phyloP scores from a whole-genome alignment of 345 rosid genomes.

The Sisymbrium irio region DNA sequence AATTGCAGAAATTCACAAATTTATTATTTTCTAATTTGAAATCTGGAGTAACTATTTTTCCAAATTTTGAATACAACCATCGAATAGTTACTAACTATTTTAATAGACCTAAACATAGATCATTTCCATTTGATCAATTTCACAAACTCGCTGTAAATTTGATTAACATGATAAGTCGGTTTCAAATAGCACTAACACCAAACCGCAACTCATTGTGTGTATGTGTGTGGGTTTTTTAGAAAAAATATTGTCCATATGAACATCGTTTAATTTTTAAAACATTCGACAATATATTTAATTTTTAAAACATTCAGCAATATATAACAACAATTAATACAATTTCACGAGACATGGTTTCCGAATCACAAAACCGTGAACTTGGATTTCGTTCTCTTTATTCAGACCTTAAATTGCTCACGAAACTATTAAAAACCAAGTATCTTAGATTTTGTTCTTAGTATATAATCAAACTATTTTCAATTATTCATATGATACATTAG shows the following conservation, averaged over 20 bases:
- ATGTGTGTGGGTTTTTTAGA: not conserved
- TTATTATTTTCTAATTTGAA: too few species aligned
- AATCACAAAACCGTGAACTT: slow-evolving; percentile 26
- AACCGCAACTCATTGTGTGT: not conserved
- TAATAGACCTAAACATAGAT: not conserved
- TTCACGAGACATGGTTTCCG: not conserved
- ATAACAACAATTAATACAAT: not conserved
- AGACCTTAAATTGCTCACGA: slow-evolving; percentile 15
- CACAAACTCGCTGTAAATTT: not conserved
- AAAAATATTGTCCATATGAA: not conserved
- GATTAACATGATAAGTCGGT: not conserved
- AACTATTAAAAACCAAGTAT: slow-evolving; percentile 21
- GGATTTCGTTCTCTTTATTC: slow-evolving; percentile 30
- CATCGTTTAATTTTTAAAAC: not conserved
- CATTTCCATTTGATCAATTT: not conserved
- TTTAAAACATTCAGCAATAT: not conserved
- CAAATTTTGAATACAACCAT: too few species aligned
- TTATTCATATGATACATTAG: not conserved
- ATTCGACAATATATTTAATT: not conserved
- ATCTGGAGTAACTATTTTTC: too few species aligned
- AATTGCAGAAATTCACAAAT: not conserved
- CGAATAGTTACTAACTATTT: too few species aligned
- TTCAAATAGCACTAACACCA: not conserved
- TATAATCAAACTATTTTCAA: slow-evolving; percentile 17
- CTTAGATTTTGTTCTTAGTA: slow-evolving; percentile 32